Evolutionary conservation across 2,329 filamentous ascomycete species (phyloP), one percentile per base, ranked within the genome.

Genomic region (Neonectria neomacrospora): DNA sequence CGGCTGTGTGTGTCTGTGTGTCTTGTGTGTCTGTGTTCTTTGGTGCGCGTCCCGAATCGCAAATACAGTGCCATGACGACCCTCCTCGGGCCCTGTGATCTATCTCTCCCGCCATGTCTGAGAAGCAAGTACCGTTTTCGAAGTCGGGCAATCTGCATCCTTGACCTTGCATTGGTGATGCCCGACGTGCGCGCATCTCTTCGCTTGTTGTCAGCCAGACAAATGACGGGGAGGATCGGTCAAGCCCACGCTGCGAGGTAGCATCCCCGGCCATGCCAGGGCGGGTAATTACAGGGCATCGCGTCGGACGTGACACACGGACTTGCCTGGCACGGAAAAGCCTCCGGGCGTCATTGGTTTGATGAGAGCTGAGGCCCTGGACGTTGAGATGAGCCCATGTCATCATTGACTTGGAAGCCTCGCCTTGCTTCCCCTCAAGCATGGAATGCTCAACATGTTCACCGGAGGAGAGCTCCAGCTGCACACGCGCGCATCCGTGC

Each of bases 311-410:
- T 6, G 16, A 26, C 30, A 32, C 30, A 22, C 47, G 47, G 50
- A 26, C 50, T 39, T 10, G 18, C 50, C 16, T 26, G 20, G 20
- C 7, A 42, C 44, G 23, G 53, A 37, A 23, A 5, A 16, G 12
- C 42, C 5, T 12, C 54, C 30, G 44, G 42, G 10, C 42, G 28
- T 9, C 41, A 37, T 39, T 41, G 37, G 52, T 56, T 57, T 57
- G 53, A 45, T 57, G 39, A 12, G 7, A 39, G 54, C 53, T 22
- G 39, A 44, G 52, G 20, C 23, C n/a, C n/a, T 67, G 67, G 66
- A 69, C 67, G 67, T 62, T 42, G 57, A 67, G 55, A 57, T 71
- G 69, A 71, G 69, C 69, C 67, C 68, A 70, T 58, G 42, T 39
- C 30, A 10, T 32, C 30, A 10, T 32, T 10, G 30, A 32, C 30